A percentile compares a stretch with the other conserved stretches of the same genome.
Evolutionary conservation across 1,284 basidiomycete species (phyloP).

Genomic region (Ceratobasidium papillatum): DNA sequence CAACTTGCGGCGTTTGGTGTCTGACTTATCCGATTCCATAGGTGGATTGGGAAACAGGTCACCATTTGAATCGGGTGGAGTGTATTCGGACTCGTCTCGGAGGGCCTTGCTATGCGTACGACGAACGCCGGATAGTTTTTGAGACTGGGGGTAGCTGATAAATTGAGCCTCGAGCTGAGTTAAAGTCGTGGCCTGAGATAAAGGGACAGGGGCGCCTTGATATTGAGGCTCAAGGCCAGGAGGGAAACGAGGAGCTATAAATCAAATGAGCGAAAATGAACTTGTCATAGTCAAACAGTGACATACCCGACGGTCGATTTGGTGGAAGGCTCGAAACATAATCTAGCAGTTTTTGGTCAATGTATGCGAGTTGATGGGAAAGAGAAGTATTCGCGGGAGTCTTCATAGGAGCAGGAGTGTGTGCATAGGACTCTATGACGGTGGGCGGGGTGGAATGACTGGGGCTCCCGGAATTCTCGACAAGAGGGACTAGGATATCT

Average conservation of each 20-base stretch:
- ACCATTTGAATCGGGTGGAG: neutral
- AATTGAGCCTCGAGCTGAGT: neutral
- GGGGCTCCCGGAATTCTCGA: neutral
- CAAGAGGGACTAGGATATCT: neutral
- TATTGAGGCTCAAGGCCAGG: neutral
- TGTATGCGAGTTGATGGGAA: conserved; percentile 24
- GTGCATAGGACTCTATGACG: conserved; percentile 6
- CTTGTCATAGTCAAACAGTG: neutral
- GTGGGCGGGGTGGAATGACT: conserved; percentile 9
- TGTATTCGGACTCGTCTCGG: conserved; percentile 1
- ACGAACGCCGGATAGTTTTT: neutral
- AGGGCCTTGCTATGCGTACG: conserved; percentile 8
- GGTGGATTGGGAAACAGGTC: neutral
- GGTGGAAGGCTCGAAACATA: neutral
- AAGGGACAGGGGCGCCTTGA: neutral
- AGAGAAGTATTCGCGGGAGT: conserved; percentile 18
- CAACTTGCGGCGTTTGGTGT: conserved; percentile 27
- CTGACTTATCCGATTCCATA: neutral
- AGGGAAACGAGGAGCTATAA: conserved; percentile 9
- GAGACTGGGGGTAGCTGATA: neutral
- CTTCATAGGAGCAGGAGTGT: conserved; percentile 19
- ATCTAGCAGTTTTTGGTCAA: conserved; percentile 24
- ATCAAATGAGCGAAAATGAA: neutral
- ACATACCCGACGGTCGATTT: neutral
- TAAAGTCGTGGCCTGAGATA: neutral